Evolutionary conservation across 1,139 yeast genomes (phyloP), one percentile per base, ranked within the genome.

Genomic region (Zygosaccharomyces pseudobailii): DNA sequence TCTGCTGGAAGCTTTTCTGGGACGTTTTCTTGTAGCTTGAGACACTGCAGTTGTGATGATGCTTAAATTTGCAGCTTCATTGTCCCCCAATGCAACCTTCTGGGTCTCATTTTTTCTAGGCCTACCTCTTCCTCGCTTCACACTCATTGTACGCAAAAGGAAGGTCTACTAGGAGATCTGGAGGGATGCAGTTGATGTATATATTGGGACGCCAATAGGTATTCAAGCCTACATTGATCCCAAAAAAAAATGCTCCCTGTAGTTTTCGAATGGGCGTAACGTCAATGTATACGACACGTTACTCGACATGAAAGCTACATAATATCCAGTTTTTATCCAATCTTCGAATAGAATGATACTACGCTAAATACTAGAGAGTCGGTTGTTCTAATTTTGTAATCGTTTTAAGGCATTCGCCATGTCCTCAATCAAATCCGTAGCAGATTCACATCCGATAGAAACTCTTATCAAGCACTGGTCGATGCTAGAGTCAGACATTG

Each of bases 401-500:
- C 39, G 43, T 21, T 45, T 38, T 21, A 80, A 63, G 8, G 79
- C 84, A 20, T 65, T 63, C 7, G 66, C 68, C 17, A 88, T 71
- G 61, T 89, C 96, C 0, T 68, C 72, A 44, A 87, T 82, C 55
- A 88, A 72, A 62, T 88, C 96, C 3, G 84, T 78, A 0, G 78
- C 73, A 55, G 82, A 76, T 62, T 89, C 96, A 39, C 82, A 75
- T 17, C 97, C 97, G 44, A 86, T 73, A 49, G 95, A 85, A 4
- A 89, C 69, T 63, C 97, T 76, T 40, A 89, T 67, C 35, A 88
- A 65, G 1, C 76, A 74, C 23, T 78, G 75, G 32, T 76, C 69
- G 10, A 81, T 82, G 3, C 68, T 59, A 1, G 74, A 64, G 61
- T 88, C 96, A 42, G 87, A 75, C 69, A 89, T 63, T 1, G 88